Percentiles rank a stretch among this genome's conserved stretches.
Conservation (phyloP, 129 eudicot genomes). For the Calendula officinalis region DNA sequence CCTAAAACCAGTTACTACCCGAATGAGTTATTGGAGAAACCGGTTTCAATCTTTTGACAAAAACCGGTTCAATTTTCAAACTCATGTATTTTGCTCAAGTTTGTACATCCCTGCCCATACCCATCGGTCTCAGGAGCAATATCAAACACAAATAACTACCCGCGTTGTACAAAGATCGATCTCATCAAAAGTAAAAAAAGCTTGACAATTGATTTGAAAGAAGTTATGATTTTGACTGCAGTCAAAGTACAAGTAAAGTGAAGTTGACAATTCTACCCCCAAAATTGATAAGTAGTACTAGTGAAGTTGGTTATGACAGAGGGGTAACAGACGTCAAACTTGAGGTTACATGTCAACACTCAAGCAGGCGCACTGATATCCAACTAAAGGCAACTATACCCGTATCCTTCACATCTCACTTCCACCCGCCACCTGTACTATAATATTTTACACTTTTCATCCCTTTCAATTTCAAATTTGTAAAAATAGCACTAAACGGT, state of each 20-base stretch:
- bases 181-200: too few species aligned
- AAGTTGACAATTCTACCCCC: conserved; percentile 23
- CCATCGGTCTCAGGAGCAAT: too few species aligned
- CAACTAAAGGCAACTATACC: neutral
- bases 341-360: conserved; percentile 20
- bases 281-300: conserved; percentile 3
- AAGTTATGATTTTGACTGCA: conserved; percentile 7
- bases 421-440: conserved; percentile 19
- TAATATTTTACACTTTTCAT: conserved; percentile 12
- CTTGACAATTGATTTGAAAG: neutral
- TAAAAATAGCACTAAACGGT: too few species aligned
- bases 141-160: too few species aligned
- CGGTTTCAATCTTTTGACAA: too few species aligned
- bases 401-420: neutral
- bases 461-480: conserved; percentile 5
- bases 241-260: conserved; percentile 24
- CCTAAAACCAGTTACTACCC: too few species aligned
- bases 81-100: too few species aligned
- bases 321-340: conserved; percentile 16
- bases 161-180: too few species aligned
- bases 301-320: conserved; percentile 19
- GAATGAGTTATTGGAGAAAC: too few species aligned
- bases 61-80: too few species aligned
- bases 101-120: too few species aligned
- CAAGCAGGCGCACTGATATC: conserved; percentile 11